These are phyloP conservation scores for Cladosporium velox DNA, from an alignment of 2,329 filamentous ascomycete genomes.

Conservation along the genomic window DNA sequence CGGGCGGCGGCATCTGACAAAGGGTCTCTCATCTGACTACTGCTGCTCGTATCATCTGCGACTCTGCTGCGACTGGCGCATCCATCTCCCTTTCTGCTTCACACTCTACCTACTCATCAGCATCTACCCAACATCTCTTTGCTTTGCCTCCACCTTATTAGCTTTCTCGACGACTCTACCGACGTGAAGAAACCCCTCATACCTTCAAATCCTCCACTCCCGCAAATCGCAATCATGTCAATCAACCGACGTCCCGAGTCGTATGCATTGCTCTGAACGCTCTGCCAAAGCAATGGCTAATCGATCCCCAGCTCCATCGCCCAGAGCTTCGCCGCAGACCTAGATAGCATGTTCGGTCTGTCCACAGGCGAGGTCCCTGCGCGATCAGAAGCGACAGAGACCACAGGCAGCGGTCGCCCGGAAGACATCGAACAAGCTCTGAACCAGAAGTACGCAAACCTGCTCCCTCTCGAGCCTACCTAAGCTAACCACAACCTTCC, in stretches of 20 bases:
- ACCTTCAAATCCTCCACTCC: neutral
- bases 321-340: constrained; percentile 79
- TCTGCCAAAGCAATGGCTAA: neutral
- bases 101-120: neutral
- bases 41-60: neutral
- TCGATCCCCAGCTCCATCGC: constrained; percentile 70
- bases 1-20: constrained; percentile 13
- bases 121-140: neutral
- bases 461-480: neutral
- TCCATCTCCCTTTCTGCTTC: neutral
- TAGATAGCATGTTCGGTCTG: constrained; percentile 87
- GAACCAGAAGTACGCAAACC: constrained; percentile 71
- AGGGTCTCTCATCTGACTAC: constrained; percentile 7
- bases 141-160: neutral
- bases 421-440: constrained; percentile 74
- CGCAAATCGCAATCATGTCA: constrained; percentile 13
- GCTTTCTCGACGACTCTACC: neutral
- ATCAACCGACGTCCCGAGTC: constrained; percentile 16
- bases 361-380: constrained; percentile 54
- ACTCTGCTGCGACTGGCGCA: neutral
- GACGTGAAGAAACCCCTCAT: neutral
- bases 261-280: neutral
- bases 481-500: neutral
- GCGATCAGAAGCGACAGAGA: constrained; percentile 45
- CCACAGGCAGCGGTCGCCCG: constrained; percentile 52